Conservation (phyloP, 768 basidiomycete genomes). For the Amanita pallidorosea region DNA sequence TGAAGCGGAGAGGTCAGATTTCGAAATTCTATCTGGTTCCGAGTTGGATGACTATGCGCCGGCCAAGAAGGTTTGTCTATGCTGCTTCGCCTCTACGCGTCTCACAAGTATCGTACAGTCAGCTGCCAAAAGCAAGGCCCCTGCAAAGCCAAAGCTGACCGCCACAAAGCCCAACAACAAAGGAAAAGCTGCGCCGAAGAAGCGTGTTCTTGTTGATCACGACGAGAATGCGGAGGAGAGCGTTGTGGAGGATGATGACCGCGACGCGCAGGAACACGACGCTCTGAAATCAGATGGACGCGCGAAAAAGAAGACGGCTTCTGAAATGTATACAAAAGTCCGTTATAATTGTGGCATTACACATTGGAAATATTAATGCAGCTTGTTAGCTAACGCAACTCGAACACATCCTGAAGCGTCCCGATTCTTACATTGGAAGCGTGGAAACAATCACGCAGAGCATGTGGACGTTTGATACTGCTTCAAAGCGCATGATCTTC, state of each 20-base stretch:
- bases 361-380: not conserved
- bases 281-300: conserved; percentile 13
- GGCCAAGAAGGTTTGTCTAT: conserved; percentile 37
- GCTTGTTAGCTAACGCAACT: conserved; percentile 73
- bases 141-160: conserved; percentile 31
- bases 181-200: conserved; percentile 48
- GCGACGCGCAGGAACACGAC: conserved; percentile 29
- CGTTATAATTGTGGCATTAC: conserved; percentile 11
- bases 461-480: conserved; percentile 93
- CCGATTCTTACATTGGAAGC: conserved; percentile 95
- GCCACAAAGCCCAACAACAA: conserved; percentile 34
- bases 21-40: conserved; percentile 45
- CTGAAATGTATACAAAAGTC: conserved; percentile 87
- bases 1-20: conserved; percentile 57
- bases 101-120: conserved; percentile 11
- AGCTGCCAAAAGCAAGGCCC: conserved; percentile 18
- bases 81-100: not conserved
- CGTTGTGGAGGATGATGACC: conserved; percentile 28
- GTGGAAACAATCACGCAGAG: conserved; percentile 77
- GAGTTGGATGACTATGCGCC: conserved; percentile 66
- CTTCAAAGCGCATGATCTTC: conserved; percentile 72
- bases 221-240: conserved; percentile 50
- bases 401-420: conserved; percentile 87
- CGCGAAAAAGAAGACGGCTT: conserved; percentile 77
- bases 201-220: conserved; percentile 58